Conservation (phyloP, 306 rosid genomes). For the Prinsepia uniflora region DNA sequence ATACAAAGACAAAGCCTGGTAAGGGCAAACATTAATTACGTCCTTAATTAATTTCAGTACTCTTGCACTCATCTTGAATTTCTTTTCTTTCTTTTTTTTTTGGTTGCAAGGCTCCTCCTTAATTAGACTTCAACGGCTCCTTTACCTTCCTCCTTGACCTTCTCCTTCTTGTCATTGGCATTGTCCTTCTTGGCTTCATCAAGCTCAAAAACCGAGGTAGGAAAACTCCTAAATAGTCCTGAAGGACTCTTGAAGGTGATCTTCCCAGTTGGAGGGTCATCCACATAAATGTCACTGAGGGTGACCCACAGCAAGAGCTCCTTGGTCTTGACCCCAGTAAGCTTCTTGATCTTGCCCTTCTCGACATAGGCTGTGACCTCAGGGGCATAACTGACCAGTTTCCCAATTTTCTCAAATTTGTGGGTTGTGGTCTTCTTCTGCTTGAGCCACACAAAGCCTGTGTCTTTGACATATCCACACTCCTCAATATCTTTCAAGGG, state of each 20-base stretch:
- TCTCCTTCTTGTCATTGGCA: conserved; percentile 1
- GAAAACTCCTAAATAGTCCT: conserved; percentile 59
- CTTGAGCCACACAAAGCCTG: conserved; percentile 86
- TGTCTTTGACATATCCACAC: conserved; percentile 60
- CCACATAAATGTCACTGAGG: conserved; percentile 55
- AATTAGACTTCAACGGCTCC: conserved; percentile 7
- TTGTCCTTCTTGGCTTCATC: conserved; percentile 28
- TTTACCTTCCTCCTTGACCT: conserved; percentile 46
- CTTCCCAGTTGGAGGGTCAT: conserved; percentile 68
- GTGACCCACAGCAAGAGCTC: conserved; percentile 83
- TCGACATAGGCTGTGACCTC: conserved; percentile 71
- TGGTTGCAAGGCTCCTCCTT: too few relatives aligned
- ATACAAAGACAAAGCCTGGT: conserved; percentile 1
- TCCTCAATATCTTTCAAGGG: conserved; percentile 74
- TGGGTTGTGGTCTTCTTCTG: conserved; percentile 59
- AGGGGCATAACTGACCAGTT: conserved; percentile 47
- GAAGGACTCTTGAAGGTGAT: conserved; percentile 64
- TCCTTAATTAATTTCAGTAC: too few relatives aligned
- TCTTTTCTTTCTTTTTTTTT: too few relatives aligned
- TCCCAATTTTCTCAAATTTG: conserved; percentile 78
- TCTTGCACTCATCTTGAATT: background rate
- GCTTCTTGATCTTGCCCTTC: conserved; percentile 59
- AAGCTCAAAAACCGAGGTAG: conserved; percentile 51
- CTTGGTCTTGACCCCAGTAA: conserved; percentile 75
- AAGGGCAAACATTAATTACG: too few relatives aligned